Base-by-base conservation (phyloP, 306 rosid species). In the Glycyrrhiza uralensis region DNA sequence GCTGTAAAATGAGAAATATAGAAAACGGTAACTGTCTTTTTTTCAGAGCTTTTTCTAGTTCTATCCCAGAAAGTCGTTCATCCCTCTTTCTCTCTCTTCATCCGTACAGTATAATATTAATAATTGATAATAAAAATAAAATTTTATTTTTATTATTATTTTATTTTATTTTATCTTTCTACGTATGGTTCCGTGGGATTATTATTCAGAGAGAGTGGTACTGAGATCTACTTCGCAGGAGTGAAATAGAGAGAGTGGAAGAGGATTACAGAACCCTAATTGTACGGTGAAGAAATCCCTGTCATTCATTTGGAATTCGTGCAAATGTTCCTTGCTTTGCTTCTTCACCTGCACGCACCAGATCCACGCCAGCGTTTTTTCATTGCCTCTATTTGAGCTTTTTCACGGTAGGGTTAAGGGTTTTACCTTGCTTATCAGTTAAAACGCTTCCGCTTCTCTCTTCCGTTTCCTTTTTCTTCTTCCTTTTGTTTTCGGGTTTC, bases 161-260 rank as follows among this genome's bases (percentile, higher is more conserved):
- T n/a, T 30, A 30, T 39, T 15, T 42, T 32, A 60, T 18, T 58
- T 51, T 52, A 44, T 47, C 51, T 38, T 22, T n/a, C n/a, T 26
- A 42, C 35, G 51, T 32, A 59, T 63, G 54, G 66, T 68, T 56
- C 18, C 24, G 51, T 80, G 62, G 26, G 66, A 14, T 9, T 64
- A 1, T 44, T 42, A 23, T 76, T 61, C 35, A 23, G 42, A 75
- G n/a, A n/a, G 49, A 33, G 26, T 7, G 41, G 38, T 8, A 49
- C 79, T 84, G 85, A 90, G 92, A 82, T 90, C 90, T 83, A 72
- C 79, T 76, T 80, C 30, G 64, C 74, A 41, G 80, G 7, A 74
- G 73, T 66, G 13, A 45, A 6, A 58, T 49, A 38, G 72, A 56
- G 4, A 57, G 41, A 47, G 46, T 59, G 85, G 72, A 69, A 65